phyloP scores from a whole-genome alignment of 345 rosid species.

The rapeseed (Brassica napus) region DNA sequence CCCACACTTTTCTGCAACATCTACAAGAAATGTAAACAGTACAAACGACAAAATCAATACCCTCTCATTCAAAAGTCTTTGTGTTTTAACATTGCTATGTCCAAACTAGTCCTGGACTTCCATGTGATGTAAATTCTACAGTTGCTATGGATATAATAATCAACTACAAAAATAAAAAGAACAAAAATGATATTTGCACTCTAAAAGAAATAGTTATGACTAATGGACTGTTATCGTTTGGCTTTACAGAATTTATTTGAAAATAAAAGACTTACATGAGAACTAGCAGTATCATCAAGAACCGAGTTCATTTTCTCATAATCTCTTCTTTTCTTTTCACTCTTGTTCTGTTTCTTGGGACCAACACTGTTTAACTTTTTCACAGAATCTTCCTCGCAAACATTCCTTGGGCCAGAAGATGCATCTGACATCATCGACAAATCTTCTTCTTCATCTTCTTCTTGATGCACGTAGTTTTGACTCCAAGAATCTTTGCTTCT shows the following conservation, averaged over 20 bases:
- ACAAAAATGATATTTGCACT: background rate
- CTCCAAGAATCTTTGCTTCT: slow-evolving; percentile 26
- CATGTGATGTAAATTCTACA: background rate
- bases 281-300: slow-evolving; percentile 94
- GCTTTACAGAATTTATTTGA: background rate
- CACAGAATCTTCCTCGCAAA: slow-evolving; percentile 47
- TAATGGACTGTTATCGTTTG: background rate
- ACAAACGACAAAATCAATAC: background rate
- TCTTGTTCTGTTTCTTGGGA: slow-evolving; percentile 43
- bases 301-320: slow-evolving; percentile 47
- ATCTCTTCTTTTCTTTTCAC: slow-evolving; percentile 44
- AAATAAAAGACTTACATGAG: slow-evolving; percentile 49
- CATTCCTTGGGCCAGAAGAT: slow-evolving; percentile 91
- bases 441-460: slow-evolving; percentile 48
- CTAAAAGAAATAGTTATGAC: background rate
- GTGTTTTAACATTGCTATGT: background rate
- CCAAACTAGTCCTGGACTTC: slow-evolving; percentile 1
- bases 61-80: background rate
- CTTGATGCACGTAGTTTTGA: slow-evolving; percentile 25
- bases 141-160: background rate
- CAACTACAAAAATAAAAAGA: background rate
- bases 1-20: slow-evolving; percentile 45
- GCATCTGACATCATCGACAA: slow-evolving; percentile 97
- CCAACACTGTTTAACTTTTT: slow-evolving; percentile 21
- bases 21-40: background rate